Conservation (phyloP, 2,329 filamentous ascomycete species). For the Microdochium bolleyi region DNA sequence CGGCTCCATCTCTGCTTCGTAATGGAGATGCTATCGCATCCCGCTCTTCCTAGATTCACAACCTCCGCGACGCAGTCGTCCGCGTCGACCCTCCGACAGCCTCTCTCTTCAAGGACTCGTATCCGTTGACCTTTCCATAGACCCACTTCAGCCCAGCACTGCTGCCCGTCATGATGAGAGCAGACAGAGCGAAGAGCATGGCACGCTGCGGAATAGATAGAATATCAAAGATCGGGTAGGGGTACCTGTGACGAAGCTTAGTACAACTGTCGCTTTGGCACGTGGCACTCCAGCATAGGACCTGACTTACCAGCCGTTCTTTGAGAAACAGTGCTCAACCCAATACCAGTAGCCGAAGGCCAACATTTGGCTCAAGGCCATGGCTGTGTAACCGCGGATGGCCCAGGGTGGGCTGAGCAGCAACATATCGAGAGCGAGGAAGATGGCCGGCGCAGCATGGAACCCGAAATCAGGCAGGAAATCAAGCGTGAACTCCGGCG, state of each 20-base stretch:
- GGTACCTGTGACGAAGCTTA: slow-evolving; percentile 52
- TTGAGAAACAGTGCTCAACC: slow-evolving; percentile 63
- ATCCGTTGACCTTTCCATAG: slow-evolving; percentile 60
- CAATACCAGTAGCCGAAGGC: slow-evolving; percentile 69
- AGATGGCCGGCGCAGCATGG: slow-evolving; percentile 57
- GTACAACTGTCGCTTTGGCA: background rate
- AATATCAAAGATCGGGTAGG: slow-evolving; percentile 75
- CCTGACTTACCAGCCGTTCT: slow-evolving; percentile 52
- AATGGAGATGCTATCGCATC: too few species aligned
- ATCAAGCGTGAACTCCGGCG: slow-evolving; percentile 46
- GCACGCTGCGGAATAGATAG: slow-evolving; percentile 59
- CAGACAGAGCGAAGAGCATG: slow-evolving; percentile 61
- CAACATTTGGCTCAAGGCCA: slow-evolving; percentile 47
- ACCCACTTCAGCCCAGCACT: slow-evolving; percentile 62
- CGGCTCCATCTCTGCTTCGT: too few species aligned
- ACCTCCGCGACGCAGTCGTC: background rate
- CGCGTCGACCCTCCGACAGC: slow-evolving; percentile 10
- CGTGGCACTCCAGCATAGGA: too few species aligned
- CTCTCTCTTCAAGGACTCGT: slow-evolving; percentile 29
- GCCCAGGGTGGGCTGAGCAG: slow-evolving; percentile 69
- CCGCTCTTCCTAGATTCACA: background rate
- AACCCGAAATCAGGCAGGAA: slow-evolving; percentile 54
- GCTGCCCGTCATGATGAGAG: slow-evolving; percentile 62
- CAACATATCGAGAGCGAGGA: slow-evolving; percentile 57
- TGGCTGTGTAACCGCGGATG: slow-evolving; percentile 48